These are phyloP conservation scores for Marvania coccoides DNA, from an alignment of 139 green algal genomes.

Conservation along the genomic window DNA sequence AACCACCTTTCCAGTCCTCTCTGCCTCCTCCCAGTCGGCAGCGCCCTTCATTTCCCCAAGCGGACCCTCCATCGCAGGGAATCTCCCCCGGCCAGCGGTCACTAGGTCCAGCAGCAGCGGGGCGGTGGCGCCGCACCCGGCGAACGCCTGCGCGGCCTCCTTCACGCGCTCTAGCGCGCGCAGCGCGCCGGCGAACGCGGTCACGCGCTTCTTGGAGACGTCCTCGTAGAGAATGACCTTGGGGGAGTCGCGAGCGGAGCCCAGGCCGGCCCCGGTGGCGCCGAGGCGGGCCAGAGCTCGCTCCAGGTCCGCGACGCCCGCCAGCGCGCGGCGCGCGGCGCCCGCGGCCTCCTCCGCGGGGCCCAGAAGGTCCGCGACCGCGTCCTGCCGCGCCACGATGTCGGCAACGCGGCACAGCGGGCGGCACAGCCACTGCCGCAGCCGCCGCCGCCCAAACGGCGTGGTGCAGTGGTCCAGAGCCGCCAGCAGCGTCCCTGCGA, in stretches of 20 bases:
- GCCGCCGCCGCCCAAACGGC: conserved; percentile 70
- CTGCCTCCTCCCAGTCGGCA: conserved; percentile 78
- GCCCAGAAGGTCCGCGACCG: conserved; percentile 54
- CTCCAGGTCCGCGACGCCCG: conserved; percentile 80
- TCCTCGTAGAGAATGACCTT: conserved; percentile 97
- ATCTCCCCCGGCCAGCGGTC: background rate
- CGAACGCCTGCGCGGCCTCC: conserved; percentile 25
- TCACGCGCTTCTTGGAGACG: conserved; percentile 41
- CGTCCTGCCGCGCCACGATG: conserved; percentile 73
- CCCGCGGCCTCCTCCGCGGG: conserved; percentile 37
- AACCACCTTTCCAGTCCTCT: conserved; percentile 58
- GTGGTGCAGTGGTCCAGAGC: conserved; percentile 85
- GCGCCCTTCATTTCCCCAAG: conserved; percentile 50
- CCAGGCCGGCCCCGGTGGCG: conserved; percentile 29
- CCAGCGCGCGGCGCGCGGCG: conserved; percentile 29
- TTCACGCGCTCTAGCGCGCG: conserved; percentile 44
- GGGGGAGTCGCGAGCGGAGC: conserved; percentile 45
- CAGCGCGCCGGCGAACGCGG: conserved; percentile 54
- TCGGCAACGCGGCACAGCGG: conserved; percentile 58
- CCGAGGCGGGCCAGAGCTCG: conserved; percentile 69
- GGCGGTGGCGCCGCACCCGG: background rate
- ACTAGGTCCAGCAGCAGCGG: conserved; percentile 11
- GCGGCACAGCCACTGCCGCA: conserved; percentile 82
- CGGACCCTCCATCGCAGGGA: conserved; percentile 31
- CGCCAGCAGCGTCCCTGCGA: conserved; percentile 69